Evolutionary conservation across 2,329 filamentous ascomycete species (phyloP).

Genomic region (Paecilomyces sp.): DNA sequence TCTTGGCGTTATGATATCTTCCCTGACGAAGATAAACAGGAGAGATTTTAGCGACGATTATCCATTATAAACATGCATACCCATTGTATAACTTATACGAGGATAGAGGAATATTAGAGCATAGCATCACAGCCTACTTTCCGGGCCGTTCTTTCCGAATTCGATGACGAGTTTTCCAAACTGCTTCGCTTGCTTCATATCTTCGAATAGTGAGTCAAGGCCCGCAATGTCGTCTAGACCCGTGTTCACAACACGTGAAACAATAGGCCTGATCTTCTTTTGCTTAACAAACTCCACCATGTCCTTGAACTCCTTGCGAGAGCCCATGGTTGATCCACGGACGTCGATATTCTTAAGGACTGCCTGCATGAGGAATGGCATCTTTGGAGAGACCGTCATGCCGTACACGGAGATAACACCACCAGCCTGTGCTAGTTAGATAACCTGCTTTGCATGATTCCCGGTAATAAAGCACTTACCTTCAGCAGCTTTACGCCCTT

Average conservation of each 20-base stretch:
- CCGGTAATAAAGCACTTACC: slow-evolving; percentile 26
- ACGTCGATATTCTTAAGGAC: slow-evolving; percentile 85
- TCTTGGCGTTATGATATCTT: background rate
- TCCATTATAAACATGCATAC: background rate
- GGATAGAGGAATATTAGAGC: background rate
- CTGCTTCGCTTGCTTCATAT: slow-evolving; percentile 78
- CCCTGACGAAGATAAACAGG: background rate
- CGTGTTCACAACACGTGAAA: slow-evolving; percentile 62
- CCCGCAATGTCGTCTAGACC: slow-evolving; percentile 68
- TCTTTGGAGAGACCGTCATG: slow-evolving; percentile 80
- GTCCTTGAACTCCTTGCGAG: slow-evolving; percentile 77
- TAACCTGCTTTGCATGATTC: background rate
- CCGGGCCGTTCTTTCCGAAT: slow-evolving; percentile 39
- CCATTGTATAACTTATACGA: background rate
- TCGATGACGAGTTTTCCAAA: slow-evolving; percentile 90
- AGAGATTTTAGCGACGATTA: background rate
- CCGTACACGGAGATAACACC: slow-evolving; percentile 83
- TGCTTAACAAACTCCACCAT: slow-evolving; percentile 78
- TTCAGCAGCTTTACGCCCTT: slow-evolving; percentile 64
- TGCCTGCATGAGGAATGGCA: slow-evolving; percentile 78
- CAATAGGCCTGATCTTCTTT: slow-evolving; percentile 66
- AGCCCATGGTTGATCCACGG: slow-evolving; percentile 84
- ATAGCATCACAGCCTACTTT: slow-evolving; percentile 26
- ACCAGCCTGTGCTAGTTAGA: slow-evolving; percentile 45
- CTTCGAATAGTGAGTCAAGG: slow-evolving; percentile 77